Evolutionary conservation across 148 eudicot genomes (phyloP).

Genomic region (Cornus suecica): DNA sequence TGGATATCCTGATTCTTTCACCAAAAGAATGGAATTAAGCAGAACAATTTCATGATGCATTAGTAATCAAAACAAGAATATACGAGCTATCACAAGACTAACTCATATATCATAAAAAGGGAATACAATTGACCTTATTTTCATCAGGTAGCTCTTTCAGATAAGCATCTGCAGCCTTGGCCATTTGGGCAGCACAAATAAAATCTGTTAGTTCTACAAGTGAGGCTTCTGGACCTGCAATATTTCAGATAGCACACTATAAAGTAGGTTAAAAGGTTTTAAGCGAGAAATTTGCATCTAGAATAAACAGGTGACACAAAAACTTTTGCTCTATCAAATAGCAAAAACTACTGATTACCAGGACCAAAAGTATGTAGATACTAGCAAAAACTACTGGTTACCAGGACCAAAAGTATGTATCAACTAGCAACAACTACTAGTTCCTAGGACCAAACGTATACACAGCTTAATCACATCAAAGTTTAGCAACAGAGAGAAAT

Average conservation of each 20-base stretch:
- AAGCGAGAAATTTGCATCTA: not conserved
- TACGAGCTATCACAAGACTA: not conserved
- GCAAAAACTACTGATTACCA: not conserved
- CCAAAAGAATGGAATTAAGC: not conserved
- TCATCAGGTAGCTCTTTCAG: slow-evolving; percentile 22
- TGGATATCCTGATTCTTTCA: not conserved
- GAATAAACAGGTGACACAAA: not conserved
- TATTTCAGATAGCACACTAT: not conserved
- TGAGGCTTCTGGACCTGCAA: slow-evolving; percentile 61
- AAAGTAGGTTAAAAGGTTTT: not conserved
- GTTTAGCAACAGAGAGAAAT: not conserved
- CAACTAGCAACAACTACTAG: not conserved
- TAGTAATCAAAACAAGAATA: not conserved
- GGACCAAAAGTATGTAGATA: not conserved
- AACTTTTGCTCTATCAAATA: not conserved
- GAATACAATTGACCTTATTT: slow-evolving; percentile 2
- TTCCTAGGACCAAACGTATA: not conserved
- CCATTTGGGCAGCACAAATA: slow-evolving; percentile 66
- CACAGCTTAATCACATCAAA: too few relatives aligned
- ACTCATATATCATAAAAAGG: not conserved
- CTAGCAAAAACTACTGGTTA: not conserved
- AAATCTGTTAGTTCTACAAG: slow-evolving; percentile 58
- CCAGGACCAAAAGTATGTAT: not conserved
- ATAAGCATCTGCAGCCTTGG: slow-evolving; percentile 45
- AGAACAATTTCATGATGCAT: not conserved